These are phyloP conservation scores for Crithidia expoeki DNA, from an alignment of 208 protist genomes.

Conservation along the genomic window DNA sequence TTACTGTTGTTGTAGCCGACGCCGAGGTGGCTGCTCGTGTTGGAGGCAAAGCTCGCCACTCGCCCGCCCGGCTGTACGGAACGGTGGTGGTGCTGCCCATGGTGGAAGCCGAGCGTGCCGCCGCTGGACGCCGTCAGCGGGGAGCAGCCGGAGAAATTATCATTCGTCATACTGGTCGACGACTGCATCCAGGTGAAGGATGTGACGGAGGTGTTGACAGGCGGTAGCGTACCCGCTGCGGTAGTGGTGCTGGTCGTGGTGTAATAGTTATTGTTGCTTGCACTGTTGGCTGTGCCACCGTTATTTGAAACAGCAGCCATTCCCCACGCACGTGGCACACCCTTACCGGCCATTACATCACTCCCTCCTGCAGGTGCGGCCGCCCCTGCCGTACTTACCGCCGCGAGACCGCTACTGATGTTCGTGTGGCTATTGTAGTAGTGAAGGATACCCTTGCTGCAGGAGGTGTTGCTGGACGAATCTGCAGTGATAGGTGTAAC, in stretches of 20 bases:
- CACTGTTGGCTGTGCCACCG: background rate
- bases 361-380: background rate
- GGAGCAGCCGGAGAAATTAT: background rate
- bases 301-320: background rate
- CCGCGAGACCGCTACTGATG: background rate
- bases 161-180: background rate
- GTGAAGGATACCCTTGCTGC: background rate
- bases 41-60: conserved; percentile 27
- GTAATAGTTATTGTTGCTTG: background rate
- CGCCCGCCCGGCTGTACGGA: background rate
- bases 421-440: background rate
- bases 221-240: conserved; percentile 2
- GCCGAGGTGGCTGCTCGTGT: conserved; percentile 21
- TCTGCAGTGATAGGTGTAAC: background rate
- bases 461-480: background rate
- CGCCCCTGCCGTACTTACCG: background rate
- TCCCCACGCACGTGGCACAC: conserved; percentile 7
- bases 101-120: background rate
- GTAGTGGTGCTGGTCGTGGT: background rate
- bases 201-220: conserved; percentile 3
- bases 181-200: conserved; percentile 22
- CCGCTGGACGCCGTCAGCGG: conserved; percentile 6
- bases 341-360: background rate
- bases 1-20: background rate
- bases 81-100: conserved; percentile 5